Base-by-base conservation (phyloP, 176 grass and related monocot species). In the Coix lacrymajobi region DNA sequence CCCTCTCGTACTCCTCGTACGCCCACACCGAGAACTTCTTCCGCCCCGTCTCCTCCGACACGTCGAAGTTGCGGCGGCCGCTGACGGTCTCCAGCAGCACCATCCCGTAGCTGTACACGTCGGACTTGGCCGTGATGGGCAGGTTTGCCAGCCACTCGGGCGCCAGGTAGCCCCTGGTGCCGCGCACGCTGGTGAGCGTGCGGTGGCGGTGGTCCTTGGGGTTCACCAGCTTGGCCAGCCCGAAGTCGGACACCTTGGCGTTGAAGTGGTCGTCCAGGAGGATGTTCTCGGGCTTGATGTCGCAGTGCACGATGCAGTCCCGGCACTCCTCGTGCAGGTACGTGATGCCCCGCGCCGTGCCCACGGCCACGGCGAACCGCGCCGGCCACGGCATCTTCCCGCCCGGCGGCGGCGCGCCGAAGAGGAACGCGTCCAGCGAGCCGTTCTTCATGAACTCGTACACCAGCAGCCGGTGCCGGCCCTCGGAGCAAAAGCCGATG, bases 371-470 rank as follows among this genome's bases (percentile, higher is more conserved):
- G 16, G 81, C 92, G 87, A 94, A 99, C 17, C 96, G 82, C 57
- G 77, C 36, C 1, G 84, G 33, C 96, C 96, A 99, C 0, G 89
- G 14, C 60, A 99, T 81, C 45, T 80, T 87, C 28, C 79, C 63
- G 8, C 66, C 62, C 5, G 81, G 65, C 24, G 81, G 51, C 20
- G 19, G 11, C 11, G 11, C 19, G 10, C 43, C 90, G 85, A 99
- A 99, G 84, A 99, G 91, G 85, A 92, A 93, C 1, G 73, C 69
- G 54, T 96, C 96, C 0, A 99, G 87, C 7, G 96, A 99, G 5
- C 91, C 69, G 78, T 96, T 99, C 83, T 96, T 99, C 96, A 99
- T 99, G 93, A 99, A 99, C 89, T 99, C 96, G 75, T 99, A 99
- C 36, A 96, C 91, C 1, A 99, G 84, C 34, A 99, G 75, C 0